Base-by-base conservation (phyloP, 306 rosid species). In the Quercus variabilis region DNA sequence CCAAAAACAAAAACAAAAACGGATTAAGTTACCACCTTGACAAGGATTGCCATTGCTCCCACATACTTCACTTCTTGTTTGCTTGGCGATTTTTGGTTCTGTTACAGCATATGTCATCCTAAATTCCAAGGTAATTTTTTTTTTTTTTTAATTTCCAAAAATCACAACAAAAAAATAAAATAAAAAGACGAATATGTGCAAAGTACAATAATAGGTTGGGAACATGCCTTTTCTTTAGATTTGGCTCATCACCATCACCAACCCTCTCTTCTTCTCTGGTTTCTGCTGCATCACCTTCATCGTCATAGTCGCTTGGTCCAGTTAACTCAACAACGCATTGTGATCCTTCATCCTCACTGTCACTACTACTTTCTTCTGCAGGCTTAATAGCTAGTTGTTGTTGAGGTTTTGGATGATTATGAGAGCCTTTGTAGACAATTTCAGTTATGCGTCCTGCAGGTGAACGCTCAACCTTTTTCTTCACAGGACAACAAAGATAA, bases 1-100 rank as follows among this genome's bases (percentile, higher is more conserved):
- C 25, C 43, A 6, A 38, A 52, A 56, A 38, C 38, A 30, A 70
- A 80, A 35, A 35, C 3, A 63, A 52, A 69, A 73, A 69, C 76
- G 41, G 68, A 76, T 31, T 25, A 78, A 78, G 72, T 65, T n/a
- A 43, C 69, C 83, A 95, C 99, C 99, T 96, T 35, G 99, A 82
- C 88, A 87, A 86, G 98, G 97, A 79, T 96, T 96, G 80, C 98
- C 99, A 83, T 96, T 96, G 38, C 93, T 6, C 43, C 98, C 78
- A 93, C 95, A 82, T 96, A 91, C 98, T 86, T 90, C 94, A 49
- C 98, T 92, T 87, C 94, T 84, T 57, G 99, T 95, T 83, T 91
- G 99, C 77, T 92, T 95, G 68, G 92, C 90, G 77, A 95, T 92
- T 90, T 95, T 95, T 82, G 99, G 88, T 83, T 95, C 99, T 57